phyloP scores from a whole-genome alignment of 75 land plant genomes.

The Cupressus sempervirens region DNA sequence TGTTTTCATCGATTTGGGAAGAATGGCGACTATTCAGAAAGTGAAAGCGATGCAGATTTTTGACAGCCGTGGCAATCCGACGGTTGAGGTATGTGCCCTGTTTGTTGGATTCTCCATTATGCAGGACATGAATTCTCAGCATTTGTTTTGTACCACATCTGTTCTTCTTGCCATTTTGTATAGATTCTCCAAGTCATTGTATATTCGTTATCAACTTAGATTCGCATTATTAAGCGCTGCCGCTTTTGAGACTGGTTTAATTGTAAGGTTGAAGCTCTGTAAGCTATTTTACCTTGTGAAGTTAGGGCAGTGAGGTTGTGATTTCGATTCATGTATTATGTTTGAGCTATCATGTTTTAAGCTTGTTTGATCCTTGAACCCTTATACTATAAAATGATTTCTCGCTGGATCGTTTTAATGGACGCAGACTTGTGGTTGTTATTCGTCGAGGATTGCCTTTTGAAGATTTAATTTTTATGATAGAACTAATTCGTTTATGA shows the following conservation, averaged over 20 bases:
- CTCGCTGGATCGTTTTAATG: background rate
- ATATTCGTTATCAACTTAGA: too few relatives aligned
- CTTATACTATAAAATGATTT: background rate
- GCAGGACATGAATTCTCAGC: background rate
- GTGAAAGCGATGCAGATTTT: slow-evolving; percentile 90
- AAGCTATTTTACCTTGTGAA: too few relatives aligned
- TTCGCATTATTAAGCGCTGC: too few relatives aligned
- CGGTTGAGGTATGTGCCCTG: slow-evolving; percentile 68
- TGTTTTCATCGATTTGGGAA: background rate
- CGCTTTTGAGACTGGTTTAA: too few relatives aligned
- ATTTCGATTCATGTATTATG: background rate
- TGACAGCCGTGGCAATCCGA: slow-evolving; percentile 97
- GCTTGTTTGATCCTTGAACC: background rate
- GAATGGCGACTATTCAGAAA: slow-evolving; percentile 41
- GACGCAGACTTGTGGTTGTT: background rate
- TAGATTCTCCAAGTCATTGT: background rate
- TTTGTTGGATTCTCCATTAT: background rate
- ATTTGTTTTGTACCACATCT: background rate
- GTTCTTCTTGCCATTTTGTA: too few relatives aligned
- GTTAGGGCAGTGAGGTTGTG: background rate
- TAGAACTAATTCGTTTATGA: background rate
- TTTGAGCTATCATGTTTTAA: too few relatives aligned
- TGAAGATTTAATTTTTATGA: background rate
- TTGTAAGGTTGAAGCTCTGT: too few relatives aligned
- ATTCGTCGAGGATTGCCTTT: background rate